phyloP scores from a whole-genome alignment of 108 stramenopile species.

The Discostella stelligeroides region DNA sequence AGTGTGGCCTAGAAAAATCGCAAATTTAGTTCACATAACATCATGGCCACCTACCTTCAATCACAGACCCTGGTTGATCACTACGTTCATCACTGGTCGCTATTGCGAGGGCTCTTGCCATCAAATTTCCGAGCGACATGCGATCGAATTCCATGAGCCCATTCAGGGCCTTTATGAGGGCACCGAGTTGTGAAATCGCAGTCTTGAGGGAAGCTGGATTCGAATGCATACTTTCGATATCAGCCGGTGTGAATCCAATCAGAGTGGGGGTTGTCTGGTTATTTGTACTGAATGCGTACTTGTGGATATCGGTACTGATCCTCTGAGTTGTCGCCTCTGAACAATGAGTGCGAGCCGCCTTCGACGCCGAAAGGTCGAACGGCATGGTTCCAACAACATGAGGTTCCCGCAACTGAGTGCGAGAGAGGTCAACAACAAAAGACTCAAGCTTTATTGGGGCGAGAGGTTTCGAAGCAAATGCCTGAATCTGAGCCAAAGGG shows the following conservation, averaged over 20 bases:
- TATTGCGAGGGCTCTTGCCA: constrained; percentile 85
- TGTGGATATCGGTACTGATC: constrained; percentile 75
- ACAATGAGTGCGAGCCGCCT: constrained; percentile 83
- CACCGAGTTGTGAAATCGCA: constrained; percentile 71
- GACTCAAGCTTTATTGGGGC: constrained; percentile 88
- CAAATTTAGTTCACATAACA: background rate
- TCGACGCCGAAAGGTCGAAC: constrained; percentile 75
- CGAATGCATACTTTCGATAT: constrained; percentile 75
- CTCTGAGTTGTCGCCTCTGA: constrained; percentile 88
- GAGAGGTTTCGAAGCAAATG: constrained; percentile 84
- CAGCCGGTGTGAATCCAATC: constrained; percentile 81
- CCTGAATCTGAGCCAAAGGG: constrained; percentile 85
- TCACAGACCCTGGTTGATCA: constrained; percentile 62
- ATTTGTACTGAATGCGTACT: constrained; percentile 80
- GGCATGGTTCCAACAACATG: constrained; percentile 75
- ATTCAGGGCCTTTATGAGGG: constrained; percentile 79
- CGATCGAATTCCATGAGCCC: constrained; percentile 90
- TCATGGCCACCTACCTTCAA: constrained; percentile 17
- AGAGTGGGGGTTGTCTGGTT: constrained; percentile 77
- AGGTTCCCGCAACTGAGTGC: constrained; percentile 64
- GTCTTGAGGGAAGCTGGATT: constrained; percentile 67
- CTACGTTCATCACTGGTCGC: constrained; percentile 91
- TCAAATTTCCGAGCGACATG: constrained; percentile 89
- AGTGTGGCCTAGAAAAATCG: background rate
- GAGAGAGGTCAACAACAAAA: constrained; percentile 69